Conservation (phyloP, 805 yeast genomes). For the Monosporozyma siamensis region DNA sequence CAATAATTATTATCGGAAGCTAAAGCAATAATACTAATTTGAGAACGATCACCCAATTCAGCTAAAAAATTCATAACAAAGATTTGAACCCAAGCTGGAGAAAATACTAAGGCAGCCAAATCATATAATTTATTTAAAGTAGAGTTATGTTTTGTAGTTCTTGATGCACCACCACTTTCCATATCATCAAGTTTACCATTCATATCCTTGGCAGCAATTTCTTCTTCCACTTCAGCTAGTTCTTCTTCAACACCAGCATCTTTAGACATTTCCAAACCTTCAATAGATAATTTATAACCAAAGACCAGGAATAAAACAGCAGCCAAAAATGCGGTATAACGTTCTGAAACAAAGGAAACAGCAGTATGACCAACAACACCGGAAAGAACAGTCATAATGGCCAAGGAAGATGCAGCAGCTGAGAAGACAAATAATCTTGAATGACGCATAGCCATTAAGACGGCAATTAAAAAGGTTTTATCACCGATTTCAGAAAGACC, state of each 20-base stretch:
- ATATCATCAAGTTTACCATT: slow-evolving; percentile 41
- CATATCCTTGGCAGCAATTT: slow-evolving; percentile 57
- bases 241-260: slow-evolving; percentile 89
- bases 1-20: slow-evolving; percentile 94
- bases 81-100: slow-evolving; percentile 90
- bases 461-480: slow-evolving; percentile 93
- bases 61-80: slow-evolving; percentile 94
- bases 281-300: slow-evolving; percentile 65
- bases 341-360: slow-evolving; percentile 73
- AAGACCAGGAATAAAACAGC: slow-evolving; percentile 72
- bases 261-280: slow-evolving; percentile 75
- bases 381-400: slow-evolving; percentile 82
- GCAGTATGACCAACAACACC: slow-evolving; percentile 88
- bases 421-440: slow-evolving; percentile 76
- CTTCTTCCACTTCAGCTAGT: slow-evolving; percentile 93
- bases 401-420: slow-evolving; percentile 77
- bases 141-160: slow-evolving; percentile 2
- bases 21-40: slow-evolving; percentile 96
- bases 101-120: slow-evolving; percentile 54
- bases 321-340: slow-evolving; percentile 74
- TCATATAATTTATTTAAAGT: slow-evolving; percentile 36
- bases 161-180: slow-evolving; percentile 44
- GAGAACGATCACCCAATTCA: slow-evolving; percentile 99
- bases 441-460: slow-evolving; percentile 95
- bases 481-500: slow-evolving; percentile 95